Conservation (phyloP, 768 basidiomycete species). For the Termitomyces eurrhizus region DNA sequence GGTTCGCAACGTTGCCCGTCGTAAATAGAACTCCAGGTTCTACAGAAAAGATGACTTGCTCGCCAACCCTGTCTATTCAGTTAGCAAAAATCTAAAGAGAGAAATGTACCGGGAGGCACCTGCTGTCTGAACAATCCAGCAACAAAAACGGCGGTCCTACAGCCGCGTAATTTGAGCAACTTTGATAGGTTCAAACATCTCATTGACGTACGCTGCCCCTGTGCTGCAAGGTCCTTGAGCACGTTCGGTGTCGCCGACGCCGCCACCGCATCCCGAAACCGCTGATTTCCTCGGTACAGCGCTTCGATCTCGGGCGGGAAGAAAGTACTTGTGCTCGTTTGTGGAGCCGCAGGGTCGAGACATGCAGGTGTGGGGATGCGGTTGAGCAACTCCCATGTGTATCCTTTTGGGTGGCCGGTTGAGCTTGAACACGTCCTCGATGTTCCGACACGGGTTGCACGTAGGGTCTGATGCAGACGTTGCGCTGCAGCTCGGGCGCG, state of each 20-base stretch:
- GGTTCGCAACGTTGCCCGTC: slow-evolving; percentile 37
- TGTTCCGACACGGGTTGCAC: not conserved
- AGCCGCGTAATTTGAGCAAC: not conserved
- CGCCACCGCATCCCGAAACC: slow-evolving; percentile 14
- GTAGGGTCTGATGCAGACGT: not conserved
- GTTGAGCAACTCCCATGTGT: slow-evolving; percentile 14
- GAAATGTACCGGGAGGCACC: slow-evolving; percentile 7
- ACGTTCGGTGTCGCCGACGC: slow-evolving; percentile 13
- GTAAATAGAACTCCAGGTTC: slow-evolving; percentile 36
- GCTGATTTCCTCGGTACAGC: slow-evolving; percentile 16
- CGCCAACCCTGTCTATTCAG: slow-evolving; percentile 21
- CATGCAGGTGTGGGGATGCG: slow-evolving; percentile 14
- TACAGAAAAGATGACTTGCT: slow-evolving; percentile 34
- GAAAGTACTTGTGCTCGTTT: slow-evolving; percentile 2
- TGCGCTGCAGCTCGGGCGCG: not conserved
- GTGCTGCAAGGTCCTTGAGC: slow-evolving; percentile 12
- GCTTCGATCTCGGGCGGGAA: slow-evolving; percentile 17
- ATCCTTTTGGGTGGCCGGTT: not conserved
- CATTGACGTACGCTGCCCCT: slow-evolving; percentile 13
- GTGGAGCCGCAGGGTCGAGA: not conserved
- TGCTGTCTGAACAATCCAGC: slow-evolving; percentile 36
- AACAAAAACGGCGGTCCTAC: slow-evolving; percentile 34
- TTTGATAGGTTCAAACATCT: not conserved
- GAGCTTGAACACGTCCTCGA: slow-evolving; percentile 2
- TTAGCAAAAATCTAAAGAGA: not conserved